Percentiles rank a stretch among this genome's conserved stretches.
phyloP scores from a whole-genome alignment of 192 early-diverging fungal genomes.

The Podila epigama region DNA sequence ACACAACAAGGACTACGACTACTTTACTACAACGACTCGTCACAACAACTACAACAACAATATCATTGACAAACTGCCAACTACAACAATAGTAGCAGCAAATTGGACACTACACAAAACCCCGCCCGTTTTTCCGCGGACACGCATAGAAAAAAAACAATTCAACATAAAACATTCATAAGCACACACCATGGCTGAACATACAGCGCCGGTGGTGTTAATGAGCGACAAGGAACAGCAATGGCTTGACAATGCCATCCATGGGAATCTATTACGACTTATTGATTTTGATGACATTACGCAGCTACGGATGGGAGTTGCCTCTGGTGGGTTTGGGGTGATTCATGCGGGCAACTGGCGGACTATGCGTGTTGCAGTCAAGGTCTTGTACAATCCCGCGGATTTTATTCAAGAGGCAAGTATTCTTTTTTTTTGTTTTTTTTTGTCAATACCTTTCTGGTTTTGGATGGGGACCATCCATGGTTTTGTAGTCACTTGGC shows the following conservation, averaged over 20 bases:
- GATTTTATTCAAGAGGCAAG: slow-evolving; percentile 50
- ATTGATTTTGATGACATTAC: slow-evolving; percentile 38
- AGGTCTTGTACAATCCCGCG: slow-evolving; percentile 35
- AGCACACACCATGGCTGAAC: slow-evolving; percentile 21
- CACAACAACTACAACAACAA: too few relatives aligned
- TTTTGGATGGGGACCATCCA: too few relatives aligned
- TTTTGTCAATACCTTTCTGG: background rate
- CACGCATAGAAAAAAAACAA: background rate
- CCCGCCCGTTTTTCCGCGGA: background rate
- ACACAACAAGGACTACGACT: too few relatives aligned
- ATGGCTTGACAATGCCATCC: slow-evolving; percentile 39
- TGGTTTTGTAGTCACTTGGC: too few relatives aligned
- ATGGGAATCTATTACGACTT: slow-evolving; percentile 26
- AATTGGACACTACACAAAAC: background rate
- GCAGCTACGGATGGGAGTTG: slow-evolving; percentile 24
- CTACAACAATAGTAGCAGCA: too few relatives aligned
- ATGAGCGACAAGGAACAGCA: slow-evolving; percentile 40
- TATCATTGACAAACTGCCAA: too few relatives aligned
- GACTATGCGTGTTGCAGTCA: slow-evolving; percentile 37
- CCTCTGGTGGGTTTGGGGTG: slow-evolving; percentile 42
- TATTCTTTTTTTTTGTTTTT: too few relatives aligned
- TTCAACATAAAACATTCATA: background rate
- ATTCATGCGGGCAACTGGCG: slow-evolving; percentile 39
- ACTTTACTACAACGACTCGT: too few relatives aligned
- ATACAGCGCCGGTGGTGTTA: slow-evolving; percentile 39